Evolutionary conservation across 163 green algal genomes (phyloP).

Genomic region (Dunaliella salina): DNA sequence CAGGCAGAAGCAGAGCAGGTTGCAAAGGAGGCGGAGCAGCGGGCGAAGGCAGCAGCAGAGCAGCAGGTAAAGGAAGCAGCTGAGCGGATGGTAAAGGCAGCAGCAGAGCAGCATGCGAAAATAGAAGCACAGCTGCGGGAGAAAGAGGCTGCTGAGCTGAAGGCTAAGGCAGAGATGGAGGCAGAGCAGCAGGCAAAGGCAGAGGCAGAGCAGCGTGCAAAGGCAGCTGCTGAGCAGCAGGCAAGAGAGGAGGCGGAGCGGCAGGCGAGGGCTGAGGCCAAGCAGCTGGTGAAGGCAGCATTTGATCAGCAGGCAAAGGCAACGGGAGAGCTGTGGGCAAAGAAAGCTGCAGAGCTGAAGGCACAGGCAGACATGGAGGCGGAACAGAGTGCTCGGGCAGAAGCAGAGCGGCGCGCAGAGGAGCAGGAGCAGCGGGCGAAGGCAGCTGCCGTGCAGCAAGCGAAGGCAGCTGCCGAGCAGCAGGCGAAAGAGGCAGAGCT

Average conservation of each 20-base stretch:
- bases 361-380: too few relatives aligned
- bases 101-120: neutral
- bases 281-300: neutral
- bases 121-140: neutral
- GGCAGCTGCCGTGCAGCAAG: too few relatives aligned
- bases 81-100: neutral
- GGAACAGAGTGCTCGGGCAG: too few relatives aligned
- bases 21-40: neutral
- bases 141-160: neutral
- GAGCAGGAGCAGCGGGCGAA: too few relatives aligned
- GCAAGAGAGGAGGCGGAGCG: neutral
- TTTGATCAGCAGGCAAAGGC: neutral
- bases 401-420: too few relatives aligned
- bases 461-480: too few relatives aligned
- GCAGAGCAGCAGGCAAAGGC: neutral
- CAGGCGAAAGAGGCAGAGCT: neutral
- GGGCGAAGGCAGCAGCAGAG: too few relatives aligned
- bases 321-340: neutral
- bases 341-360: too few relatives aligned
- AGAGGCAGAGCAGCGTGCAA: neutral
- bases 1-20: too few relatives aligned
- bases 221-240: neutral
- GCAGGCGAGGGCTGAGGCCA: neutral
- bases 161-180: neutral
- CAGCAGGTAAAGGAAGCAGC: too few relatives aligned